Conservation (phyloP, 2,329 filamentous ascomycete genomes). For the Talaromyces sp. region DNA sequence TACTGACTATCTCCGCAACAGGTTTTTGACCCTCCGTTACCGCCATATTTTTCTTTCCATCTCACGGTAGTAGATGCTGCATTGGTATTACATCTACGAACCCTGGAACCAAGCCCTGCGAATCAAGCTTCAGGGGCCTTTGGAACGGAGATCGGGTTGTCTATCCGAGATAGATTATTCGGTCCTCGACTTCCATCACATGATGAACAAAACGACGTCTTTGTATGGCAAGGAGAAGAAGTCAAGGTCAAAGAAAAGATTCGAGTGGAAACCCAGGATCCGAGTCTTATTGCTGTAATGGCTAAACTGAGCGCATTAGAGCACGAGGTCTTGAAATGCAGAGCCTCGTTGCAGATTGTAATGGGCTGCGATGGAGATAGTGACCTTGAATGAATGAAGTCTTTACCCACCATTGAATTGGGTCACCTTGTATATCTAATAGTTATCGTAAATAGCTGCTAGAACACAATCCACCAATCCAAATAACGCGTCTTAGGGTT, state of each 20-base stretch:
- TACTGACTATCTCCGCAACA: constrained; percentile 16
- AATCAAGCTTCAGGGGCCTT: constrained; percentile 60
- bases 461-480: constrained; percentile 3
- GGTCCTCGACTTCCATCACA: constrained; percentile 56
- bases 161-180: constrained; percentile 53
- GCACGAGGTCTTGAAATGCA: constrained; percentile 64
- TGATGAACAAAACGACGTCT: constrained; percentile 74
- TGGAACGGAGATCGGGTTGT: constrained; percentile 63
- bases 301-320: constrained; percentile 77
- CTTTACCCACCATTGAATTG: too few species aligned
- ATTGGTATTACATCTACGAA: constrained; percentile 64
- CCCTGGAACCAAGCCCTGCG: constrained; percentile 59
- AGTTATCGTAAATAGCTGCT: too few species aligned
- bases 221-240: constrained; percentile 63
- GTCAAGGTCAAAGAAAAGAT: constrained; percentile 88
- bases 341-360: constrained; percentile 68
- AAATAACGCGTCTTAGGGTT: not conserved
- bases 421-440: too few species aligned
- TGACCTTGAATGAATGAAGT: constrained; percentile 12
- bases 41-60: constrained; percentile 66
- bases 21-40: constrained; percentile 59
- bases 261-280: constrained; percentile 81
- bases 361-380: constrained; percentile 61
- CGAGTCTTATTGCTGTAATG: constrained; percentile 73
- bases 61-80: constrained; percentile 64